A percentile compares a stretch with the other conserved stretches of the same genome.
Conservation (phyloP, 352 stramenopile species). For the Nothophytophthora sp. region DNA sequence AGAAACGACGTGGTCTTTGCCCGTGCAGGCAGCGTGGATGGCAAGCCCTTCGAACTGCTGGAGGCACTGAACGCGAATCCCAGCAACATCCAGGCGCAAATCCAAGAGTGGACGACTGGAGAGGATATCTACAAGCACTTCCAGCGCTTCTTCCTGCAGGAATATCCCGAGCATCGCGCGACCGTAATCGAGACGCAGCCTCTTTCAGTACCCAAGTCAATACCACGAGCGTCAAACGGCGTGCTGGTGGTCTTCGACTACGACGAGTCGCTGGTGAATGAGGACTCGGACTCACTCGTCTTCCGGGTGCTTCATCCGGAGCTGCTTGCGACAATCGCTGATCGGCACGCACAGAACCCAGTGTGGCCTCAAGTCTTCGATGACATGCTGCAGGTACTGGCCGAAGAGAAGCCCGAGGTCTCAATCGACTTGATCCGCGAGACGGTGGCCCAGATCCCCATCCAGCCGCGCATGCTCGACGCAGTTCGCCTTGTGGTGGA, state of each 20-base stretch:
- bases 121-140: conserved; percentile 23
- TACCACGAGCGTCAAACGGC: conserved; percentile 3
- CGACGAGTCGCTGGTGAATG: conserved; percentile 53
- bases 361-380: conserved; percentile 66
- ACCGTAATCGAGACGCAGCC: not conserved
- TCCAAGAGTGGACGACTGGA: conserved; percentile 10
- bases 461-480: conserved; percentile 68
- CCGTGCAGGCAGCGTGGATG: not conserved
- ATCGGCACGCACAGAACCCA: conserved; percentile 19
- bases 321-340: conserved; percentile 33
- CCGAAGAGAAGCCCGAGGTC: conserved; percentile 33
- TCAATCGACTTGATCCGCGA: conserved; percentile 35
- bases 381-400: conserved; percentile 48
- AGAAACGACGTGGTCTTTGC: conserved; percentile 28
- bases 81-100: conserved; percentile 13
- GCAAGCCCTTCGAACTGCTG: conserved; percentile 4
- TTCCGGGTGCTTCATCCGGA: conserved; percentile 63
- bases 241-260: conserved; percentile 59
- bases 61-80: conserved; percentile 3
- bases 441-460: conserved; percentile 45
- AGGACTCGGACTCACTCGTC: conserved; percentile 64
- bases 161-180: conserved; percentile 14
- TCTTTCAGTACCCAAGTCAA: not conserved
- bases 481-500: conserved; percentile 52
- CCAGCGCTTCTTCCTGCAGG: conserved; percentile 15